Evolutionary conservation across 75 land plant species (phyloP), one percentile per base, ranked within the genome.

Genomic region (Ceratopteris richardii): DNA sequence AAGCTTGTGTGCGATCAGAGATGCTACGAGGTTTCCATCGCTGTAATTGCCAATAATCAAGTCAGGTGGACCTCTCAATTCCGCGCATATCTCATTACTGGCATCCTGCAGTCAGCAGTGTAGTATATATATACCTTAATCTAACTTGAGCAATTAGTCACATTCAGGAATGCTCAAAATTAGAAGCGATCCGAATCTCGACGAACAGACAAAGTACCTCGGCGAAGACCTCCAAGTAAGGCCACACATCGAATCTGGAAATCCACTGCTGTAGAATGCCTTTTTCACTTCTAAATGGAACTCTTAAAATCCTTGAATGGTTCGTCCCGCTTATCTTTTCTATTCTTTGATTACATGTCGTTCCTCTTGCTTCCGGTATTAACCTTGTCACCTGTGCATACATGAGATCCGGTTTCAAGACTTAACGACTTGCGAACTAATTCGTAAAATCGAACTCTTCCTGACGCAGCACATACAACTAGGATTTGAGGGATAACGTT

Each of bases 21-120:
- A 77, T 25, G 88, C 88, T 57, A 84, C 88, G 33, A 84, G 68
- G 63, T 84, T 84, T 63, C 88, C 88, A 67, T 84, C 88, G 56
- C 82, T 82, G 58, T 84, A 84, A 62, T 84, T 84, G 22, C 88
- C 88, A 68, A 84, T 82, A 19, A 84, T 75, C 53, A 84, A 68
- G 65, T 84, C 88, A 43, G 88, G 88, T 47, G 51, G 58, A 12
- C 82, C 82, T 12, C 67, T 55, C 21, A 84, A 57, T 57, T 82
- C 88, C 0, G 79, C 75, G 42, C 75, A 57, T 28, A 84, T 68
- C 60, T 84, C 88, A 66, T 48, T 64, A 22, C 62, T 50, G 13
- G 61, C 85, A 60, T 84, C 88, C 88, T 84, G 67, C 21, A 33
- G 9, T 33, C 37, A 33, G 9, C n/a, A n/a, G n/a, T n/a, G n/a